Base-by-base conservation (phyloP, 768 basidiomycete genomes). In the Ephemerocybe angulata region DNA sequence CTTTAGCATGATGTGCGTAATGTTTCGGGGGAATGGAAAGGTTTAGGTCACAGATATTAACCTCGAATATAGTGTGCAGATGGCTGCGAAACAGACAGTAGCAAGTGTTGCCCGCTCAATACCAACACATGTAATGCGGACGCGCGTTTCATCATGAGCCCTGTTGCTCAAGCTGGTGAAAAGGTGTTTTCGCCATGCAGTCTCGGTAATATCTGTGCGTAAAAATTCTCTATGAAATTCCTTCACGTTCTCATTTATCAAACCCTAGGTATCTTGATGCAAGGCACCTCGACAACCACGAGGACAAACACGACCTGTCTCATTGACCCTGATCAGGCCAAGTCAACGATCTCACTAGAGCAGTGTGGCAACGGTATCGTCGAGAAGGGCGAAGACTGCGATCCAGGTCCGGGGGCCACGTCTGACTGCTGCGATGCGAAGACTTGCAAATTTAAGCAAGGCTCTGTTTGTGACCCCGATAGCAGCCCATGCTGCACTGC, bases 281-380 rank as follows among this genome's bases (percentile, higher is more conserved):
- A 66, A 53, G 78, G 78, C n/a, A 64, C 59, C 21, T 58, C 71
- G 6, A 70, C 75, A 17, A 70, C 65, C 8, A 17, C 8, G 52
- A 65, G 65, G 29, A 77, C 86, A 33, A 80, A 87, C 65, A 83
- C 84, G 3, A 76, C 77, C 30, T 96, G 93, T 65, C 70, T 96
- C 22, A 72, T 82, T 42, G 80, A 84, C 54, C 84, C 88, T 1
- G 81, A 72, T 57, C 67, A 65, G 35, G 63, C 60, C 33, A 69
- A 70, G 38, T 64, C 75, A 54, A 77, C 74, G 6, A 81, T 88
- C 59, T 79, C 84, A 3, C 73, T 88, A 19, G 77, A 87, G 60
- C 87, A 86, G 85, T 89, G 87, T 63, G 87, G 89, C 25, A 91
- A 92, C 68, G 90, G 90, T 48, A 90, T 92, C 57, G 84, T 90